A percentile compares a stretch with the other conserved stretches of the same genome.
These are phyloP conservation scores for Endoconidiophora polonica DNA, from an alignment of 2,329 filamentous ascomycete genomes.

Conservation along the genomic window DNA sequence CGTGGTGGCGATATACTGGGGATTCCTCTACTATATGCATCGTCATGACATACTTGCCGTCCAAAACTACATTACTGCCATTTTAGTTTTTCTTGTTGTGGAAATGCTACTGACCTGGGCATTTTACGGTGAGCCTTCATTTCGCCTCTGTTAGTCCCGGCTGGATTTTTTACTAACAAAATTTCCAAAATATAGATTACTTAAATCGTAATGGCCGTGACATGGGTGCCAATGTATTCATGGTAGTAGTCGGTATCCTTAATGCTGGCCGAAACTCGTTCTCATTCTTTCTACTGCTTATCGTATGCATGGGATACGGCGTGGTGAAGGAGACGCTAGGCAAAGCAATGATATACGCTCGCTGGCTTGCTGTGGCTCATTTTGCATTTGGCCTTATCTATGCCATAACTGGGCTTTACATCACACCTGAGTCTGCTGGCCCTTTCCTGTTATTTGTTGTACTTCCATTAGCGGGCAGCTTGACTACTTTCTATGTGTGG, in stretches of 20 bases:
- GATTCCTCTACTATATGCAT: conserved; percentile 88
- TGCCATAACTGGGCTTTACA: conserved; percentile 70
- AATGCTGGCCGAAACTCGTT: conserved; percentile 94
- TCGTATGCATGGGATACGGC: conserved; percentile 98
- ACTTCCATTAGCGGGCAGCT: conserved; percentile 72
- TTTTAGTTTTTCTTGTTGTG: conserved; percentile 79
- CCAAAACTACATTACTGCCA: conserved; percentile 97
- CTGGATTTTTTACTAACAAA: conserved; percentile 18
- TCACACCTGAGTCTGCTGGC: conserved; percentile 74
- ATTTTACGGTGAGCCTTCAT: conserved; percentile 54
- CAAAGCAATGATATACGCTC: conserved; percentile 84
- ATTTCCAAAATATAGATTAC: conserved; percentile 45
- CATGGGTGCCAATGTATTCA: conserved; percentile 63
- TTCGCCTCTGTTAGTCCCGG: neutral
- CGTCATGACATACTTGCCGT: conserved; percentile 88
- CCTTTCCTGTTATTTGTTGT: conserved; percentile 87
- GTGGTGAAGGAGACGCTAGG: conserved; percentile 90
- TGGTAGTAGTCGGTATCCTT: conserved; percentile 80
- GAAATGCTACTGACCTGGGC: conserved; percentile 99
- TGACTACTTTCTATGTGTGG: conserved; percentile 98
- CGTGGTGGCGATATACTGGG: conserved; percentile 75
- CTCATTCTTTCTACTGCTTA: conserved; percentile 92
- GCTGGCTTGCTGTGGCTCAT: conserved; percentile 77
- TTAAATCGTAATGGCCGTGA: conserved; percentile 82
- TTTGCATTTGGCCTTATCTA: conserved; percentile 94